phyloP scores from a whole-genome alignment of 805 yeast species.

The Yarrowia sp. region DNA sequence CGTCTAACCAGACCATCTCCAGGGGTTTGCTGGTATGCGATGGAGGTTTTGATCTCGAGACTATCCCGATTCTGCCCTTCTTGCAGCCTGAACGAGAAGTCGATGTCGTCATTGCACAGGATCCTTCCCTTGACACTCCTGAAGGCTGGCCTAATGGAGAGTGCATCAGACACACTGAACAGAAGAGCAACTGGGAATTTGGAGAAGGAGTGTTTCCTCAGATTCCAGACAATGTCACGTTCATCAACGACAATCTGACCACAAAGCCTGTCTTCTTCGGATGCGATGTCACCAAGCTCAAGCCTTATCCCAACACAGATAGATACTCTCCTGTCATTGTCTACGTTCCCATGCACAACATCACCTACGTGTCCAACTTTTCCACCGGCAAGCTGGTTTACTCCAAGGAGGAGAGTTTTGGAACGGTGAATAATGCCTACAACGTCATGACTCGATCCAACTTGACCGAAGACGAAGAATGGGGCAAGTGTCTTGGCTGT shows the following conservation, averaged over 20 bases:
- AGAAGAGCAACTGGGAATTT: slow-evolving; percentile 61
- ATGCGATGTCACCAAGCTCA: slow-evolving; percentile 62
- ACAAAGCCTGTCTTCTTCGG: slow-evolving; percentile 80
- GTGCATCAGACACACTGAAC: slow-evolving; percentile 62
- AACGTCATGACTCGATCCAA: slow-evolving; percentile 71
- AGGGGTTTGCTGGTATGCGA: slow-evolving; percentile 61
- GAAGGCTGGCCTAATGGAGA: slow-evolving; percentile 72
- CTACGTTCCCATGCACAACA: slow-evolving; percentile 74
- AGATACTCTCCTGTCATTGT: slow-evolving; percentile 64
- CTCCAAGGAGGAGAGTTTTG: slow-evolving; percentile 61
- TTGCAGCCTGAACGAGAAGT: slow-evolving; percentile 64
- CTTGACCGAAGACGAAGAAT: slow-evolving; percentile 68
- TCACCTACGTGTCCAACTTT: slow-evolving; percentile 72
- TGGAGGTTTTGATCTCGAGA: slow-evolving; percentile 75
- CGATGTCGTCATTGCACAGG: slow-evolving; percentile 70
- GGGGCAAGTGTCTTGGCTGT: slow-evolving; percentile 80
- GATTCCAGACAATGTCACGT: slow-evolving; percentile 62
- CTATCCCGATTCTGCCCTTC: slow-evolving; percentile 67
- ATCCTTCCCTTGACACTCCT: slow-evolving; percentile 68
- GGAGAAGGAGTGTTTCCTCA: slow-evolving; percentile 54
- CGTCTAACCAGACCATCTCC: slow-evolving; percentile 53
- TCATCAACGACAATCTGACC: slow-evolving; percentile 60
- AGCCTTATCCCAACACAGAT: slow-evolving; percentile 59
- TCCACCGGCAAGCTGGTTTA: slow-evolving; percentile 75
- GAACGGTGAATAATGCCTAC: slow-evolving; percentile 76